Evolutionary conservation across 331 rosid genomes (phyloP).

Genomic region (Malus hybrid): DNA sequence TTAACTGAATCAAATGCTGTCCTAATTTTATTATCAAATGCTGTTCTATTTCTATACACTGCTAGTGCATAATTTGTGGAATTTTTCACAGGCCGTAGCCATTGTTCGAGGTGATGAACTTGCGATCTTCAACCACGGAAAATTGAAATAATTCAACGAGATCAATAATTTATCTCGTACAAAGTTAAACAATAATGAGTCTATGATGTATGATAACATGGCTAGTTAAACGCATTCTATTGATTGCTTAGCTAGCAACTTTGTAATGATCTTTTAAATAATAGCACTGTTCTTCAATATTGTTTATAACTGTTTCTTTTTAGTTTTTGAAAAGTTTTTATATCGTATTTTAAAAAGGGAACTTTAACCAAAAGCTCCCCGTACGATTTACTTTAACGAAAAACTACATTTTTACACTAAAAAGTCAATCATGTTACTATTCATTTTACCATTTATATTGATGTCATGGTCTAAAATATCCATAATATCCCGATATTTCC

Average conservation of each 20-base stretch:
- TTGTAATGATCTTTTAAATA: background rate
- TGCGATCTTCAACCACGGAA: background rate
- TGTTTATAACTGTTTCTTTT: too few relatives aligned
- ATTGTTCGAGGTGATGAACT: conserved; percentile 26
- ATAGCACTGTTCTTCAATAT: too few relatives aligned
- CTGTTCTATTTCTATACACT: background rate
- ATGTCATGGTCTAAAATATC: too few relatives aligned
- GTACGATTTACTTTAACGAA: too few relatives aligned
- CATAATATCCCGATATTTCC: too few relatives aligned
- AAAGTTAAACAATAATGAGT: background rate
- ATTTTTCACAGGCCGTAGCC: conserved; percentile 13
- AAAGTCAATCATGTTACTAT: too few relatives aligned
- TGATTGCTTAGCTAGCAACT: background rate
- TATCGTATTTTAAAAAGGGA: too few relatives aligned
- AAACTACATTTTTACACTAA: too few relatives aligned
- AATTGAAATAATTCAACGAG: background rate
- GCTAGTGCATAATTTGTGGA: background rate
- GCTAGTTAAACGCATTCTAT: background rate
- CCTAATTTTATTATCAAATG: background rate
- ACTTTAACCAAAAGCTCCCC: too few relatives aligned
- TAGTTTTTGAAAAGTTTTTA: too few relatives aligned
- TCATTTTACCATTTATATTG: too few relatives aligned
- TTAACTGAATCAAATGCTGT: background rate
- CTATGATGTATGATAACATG: background rate
- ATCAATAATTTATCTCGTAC: background rate